phyloP scores from a whole-genome alignment of 2,329 filamentous ascomycete species.

The Aspergillus quadrilineatus region DNA sequence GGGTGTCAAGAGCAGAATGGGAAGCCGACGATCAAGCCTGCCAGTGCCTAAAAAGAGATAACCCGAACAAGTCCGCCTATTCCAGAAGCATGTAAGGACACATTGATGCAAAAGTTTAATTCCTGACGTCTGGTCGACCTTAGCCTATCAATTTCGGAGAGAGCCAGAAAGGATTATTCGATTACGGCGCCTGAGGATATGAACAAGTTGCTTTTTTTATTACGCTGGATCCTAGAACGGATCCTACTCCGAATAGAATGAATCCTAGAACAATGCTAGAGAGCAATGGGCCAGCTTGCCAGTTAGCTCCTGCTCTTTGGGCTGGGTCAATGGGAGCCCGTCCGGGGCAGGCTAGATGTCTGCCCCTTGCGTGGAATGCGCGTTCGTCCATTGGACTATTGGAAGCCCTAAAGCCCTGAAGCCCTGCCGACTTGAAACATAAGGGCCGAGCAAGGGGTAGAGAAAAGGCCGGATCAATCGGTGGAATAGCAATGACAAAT shows the following conservation, averaged over 20 bases:
- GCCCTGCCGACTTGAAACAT: no score
- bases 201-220: not conserved
- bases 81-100: not conserved
- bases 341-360: not conserved
- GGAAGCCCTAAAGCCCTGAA: no score
- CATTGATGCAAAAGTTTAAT: not conserved
- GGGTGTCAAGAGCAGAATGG: not conserved
- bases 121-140: not conserved
- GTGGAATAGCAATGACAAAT: not conserved
- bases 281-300: no score
- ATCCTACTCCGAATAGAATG: no score
- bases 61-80: not conserved
- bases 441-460: not conserved
- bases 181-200: not conserved
- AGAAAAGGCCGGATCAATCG: not conserved
- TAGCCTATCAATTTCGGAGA: not conserved
- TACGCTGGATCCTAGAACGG: no score
- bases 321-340: not conserved
- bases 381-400: not conserved
- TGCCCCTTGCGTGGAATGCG: not conserved
- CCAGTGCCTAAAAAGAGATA: not conserved
- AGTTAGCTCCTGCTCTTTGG: no score
- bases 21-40: not conserved
- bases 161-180: not conserved
- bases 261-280: no score